Conservation (phyloP, 495 filamentous ascomycete genomes). For the Podospora conica region DNA sequence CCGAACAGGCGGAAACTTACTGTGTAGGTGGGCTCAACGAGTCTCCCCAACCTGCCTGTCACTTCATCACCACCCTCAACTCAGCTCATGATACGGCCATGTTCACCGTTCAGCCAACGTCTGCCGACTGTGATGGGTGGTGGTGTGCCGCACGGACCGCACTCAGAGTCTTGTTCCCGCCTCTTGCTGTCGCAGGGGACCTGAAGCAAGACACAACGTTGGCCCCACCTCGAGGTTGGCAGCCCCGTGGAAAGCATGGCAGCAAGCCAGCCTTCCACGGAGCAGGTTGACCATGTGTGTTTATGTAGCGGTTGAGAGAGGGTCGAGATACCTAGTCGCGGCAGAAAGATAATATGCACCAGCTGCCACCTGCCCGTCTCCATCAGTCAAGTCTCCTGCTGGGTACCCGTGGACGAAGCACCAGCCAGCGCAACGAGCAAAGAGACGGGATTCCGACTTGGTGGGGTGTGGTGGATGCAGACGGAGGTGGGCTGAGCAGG, state of each 20-base stretch:
- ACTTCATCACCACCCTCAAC: neutral
- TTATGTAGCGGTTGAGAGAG: neutral
- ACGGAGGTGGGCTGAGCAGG: constrained; percentile 10
- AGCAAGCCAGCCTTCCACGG: neutral
- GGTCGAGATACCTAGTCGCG: neutral
- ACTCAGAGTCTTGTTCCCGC: neutral
- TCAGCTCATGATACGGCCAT: neutral
- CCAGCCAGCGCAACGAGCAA: neutral
- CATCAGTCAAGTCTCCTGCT: neutral
- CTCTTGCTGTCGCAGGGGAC: neutral
- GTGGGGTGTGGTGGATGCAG: constrained; percentile 8
- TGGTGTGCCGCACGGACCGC: neutral
- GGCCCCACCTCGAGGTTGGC: neutral
- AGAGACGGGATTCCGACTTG: constrained; percentile 5
- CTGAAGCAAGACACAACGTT: neutral
- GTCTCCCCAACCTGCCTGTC: neutral
- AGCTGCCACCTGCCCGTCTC: no score
- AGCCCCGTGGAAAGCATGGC: neutral
- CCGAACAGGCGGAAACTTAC: neutral
- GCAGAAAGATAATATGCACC: neutral
- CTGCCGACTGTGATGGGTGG: neutral
- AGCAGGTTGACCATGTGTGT: neutral
- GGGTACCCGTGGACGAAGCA: neutral
- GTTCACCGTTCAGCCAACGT: neutral
- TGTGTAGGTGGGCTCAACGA: neutral